phyloP scores from a whole-genome alignment of 768 basidiomycete genomes.

The Suillus cothurnatus region DNA sequence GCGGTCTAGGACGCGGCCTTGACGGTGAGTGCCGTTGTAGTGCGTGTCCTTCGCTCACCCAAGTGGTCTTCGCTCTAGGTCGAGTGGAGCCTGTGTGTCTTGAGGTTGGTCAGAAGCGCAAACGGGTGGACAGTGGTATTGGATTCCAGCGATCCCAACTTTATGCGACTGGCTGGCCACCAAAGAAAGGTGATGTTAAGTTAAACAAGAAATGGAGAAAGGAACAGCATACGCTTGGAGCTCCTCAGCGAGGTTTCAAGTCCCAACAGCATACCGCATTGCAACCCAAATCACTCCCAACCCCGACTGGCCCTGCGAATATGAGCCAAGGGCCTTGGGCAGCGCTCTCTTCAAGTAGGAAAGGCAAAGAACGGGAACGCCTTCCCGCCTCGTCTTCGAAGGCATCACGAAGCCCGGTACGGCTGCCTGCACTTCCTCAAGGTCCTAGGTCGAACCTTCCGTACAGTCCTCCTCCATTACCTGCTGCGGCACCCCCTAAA shows the following conservation, averaged over 20 bases:
- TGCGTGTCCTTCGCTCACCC: constrained; percentile 12
- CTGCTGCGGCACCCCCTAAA: background rate
- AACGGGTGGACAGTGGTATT: constrained; percentile 16
- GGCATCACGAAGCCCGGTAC: background rate
- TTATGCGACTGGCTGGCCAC: background rate
- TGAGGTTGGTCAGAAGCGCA: constrained; percentile 13
- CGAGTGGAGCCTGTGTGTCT: constrained; percentile 18
- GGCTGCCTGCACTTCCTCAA: background rate
- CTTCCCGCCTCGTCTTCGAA: background rate
- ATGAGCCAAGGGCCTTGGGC: background rate
- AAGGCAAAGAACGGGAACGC: constrained; percentile 8
- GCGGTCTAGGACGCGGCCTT: constrained; percentile 15
- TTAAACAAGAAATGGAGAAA: constrained; percentile 13
- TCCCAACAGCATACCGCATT: background rate
- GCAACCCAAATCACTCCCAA: background rate
- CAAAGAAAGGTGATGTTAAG: constrained; percentile 4
- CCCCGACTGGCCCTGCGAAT: background rate
- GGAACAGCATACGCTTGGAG: constrained; percentile 7
- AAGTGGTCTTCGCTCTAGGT: constrained; percentile 8
- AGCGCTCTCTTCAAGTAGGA: constrained; percentile 4
- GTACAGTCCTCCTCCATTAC: constrained; percentile 6
- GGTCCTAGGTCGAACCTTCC: constrained; percentile 2
- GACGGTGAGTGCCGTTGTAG: constrained; percentile 15
- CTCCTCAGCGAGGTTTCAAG: background rate
- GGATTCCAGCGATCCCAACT: constrained; percentile 13